Percentiles rank a stretch among this genome's conserved stretches.
Conservation (phyloP, 1,139 yeast species). For the Diutina ranongensis region DNA sequence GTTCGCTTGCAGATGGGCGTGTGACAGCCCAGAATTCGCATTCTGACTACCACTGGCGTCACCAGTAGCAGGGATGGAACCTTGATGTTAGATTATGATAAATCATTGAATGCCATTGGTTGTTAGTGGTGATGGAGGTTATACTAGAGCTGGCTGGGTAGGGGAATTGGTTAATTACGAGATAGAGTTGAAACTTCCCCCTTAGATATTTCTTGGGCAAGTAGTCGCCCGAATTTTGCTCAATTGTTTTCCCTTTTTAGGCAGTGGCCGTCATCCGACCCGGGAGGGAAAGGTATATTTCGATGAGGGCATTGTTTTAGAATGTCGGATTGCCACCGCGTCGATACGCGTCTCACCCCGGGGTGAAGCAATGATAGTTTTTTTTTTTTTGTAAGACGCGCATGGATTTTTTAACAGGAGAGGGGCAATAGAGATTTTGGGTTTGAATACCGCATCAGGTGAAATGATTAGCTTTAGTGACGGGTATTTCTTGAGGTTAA, state of each 20-base stretch:
- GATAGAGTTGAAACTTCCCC: background rate
- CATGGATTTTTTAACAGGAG: no score
- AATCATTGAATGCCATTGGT: no score
- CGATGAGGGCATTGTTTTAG: background rate
- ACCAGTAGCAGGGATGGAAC: background rate
- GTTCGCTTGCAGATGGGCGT: slow-evolving; percentile 5
- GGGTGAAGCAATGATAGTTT: background rate
- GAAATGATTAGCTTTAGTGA: no score
- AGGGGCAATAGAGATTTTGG: no score
- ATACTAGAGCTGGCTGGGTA: no score
- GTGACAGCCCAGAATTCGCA: background rate
- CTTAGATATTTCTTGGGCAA: background rate
- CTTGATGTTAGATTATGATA: background rate
- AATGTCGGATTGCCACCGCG: slow-evolving; percentile 4
- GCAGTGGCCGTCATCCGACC: background rate
- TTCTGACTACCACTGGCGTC: no score
- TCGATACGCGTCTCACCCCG: background rate
- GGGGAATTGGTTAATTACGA: background rate
- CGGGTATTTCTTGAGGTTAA: no score
- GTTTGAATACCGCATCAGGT: no score
- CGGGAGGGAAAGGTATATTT: background rate
- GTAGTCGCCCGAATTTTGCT: background rate
- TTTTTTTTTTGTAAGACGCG: no score
- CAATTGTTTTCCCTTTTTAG: background rate
- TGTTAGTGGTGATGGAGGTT: no score